phyloP scores from a whole-genome alignment of 805 yeast species.

The Wilhelminamyces savonicus region DNA sequence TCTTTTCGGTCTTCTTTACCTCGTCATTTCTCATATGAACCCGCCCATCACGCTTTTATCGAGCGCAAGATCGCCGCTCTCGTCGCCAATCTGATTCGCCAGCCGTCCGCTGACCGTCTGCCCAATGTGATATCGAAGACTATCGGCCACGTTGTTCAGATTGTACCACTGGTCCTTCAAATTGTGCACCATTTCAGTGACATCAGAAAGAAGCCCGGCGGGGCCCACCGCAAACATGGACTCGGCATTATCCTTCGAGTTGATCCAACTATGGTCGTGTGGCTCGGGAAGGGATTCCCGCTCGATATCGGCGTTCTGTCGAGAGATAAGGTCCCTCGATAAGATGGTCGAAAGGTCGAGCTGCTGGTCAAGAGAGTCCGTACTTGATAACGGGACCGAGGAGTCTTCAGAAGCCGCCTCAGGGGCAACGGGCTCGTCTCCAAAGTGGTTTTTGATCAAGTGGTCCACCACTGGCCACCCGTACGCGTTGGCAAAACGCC shows the following conservation, averaged over 20 bases:
- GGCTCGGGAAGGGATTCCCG: slow-evolving; percentile 10
- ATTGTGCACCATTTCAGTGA: slow-evolving; percentile 51
- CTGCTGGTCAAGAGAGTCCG: slow-evolving; percentile 22
- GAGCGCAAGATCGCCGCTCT: slow-evolving; percentile 8
- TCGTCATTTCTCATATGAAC: slow-evolving; percentile 9
- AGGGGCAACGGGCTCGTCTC: no score
- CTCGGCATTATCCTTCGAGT: slow-evolving; percentile 32
- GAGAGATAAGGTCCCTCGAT: slow-evolving; percentile 28
- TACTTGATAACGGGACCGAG: no score
- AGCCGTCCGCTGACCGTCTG: no score
- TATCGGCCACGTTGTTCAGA: no score
- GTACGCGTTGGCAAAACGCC: slow-evolving; percentile 86
- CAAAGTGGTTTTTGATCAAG: slow-evolving; percentile 64
- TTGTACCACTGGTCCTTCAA: slow-evolving; percentile 33
- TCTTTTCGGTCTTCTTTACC: no score
- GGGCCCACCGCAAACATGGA: slow-evolving; percentile 55
- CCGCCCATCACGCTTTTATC: slow-evolving; percentile 14
- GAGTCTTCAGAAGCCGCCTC: slow-evolving; percentile 8
- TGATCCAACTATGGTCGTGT: slow-evolving; percentile 46
- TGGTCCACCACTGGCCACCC: slow-evolving; percentile 95
- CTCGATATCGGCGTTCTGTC: slow-evolving; percentile 32
- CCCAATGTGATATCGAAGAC: no score
- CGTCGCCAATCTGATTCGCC: slow-evolving; percentile 3
- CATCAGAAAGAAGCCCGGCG: slow-evolving; percentile 61
- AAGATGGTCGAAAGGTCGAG: slow-evolving; percentile 21